Percentiles rank a stretch among this genome's conserved stretches.
phyloP scores from a whole-genome alignment of 768 basidiomycete species.

The Suillus occidentalis region DNA sequence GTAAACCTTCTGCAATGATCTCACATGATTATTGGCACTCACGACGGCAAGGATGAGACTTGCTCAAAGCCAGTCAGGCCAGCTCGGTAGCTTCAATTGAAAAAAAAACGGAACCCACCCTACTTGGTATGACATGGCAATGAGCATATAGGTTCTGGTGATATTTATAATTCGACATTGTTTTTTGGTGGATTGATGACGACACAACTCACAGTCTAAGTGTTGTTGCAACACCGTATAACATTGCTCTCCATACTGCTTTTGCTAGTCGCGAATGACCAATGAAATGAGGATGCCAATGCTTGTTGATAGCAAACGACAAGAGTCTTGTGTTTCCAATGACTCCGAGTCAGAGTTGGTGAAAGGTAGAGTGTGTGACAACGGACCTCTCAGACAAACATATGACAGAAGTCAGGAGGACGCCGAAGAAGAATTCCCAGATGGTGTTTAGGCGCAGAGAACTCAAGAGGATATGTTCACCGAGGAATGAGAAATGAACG shows the following conservation, averaged over 20 bases:
- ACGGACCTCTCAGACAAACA: constrained; percentile 61
- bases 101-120: constrained; percentile 45
- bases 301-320: constrained; percentile 47
- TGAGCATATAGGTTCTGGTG: constrained; percentile 66
- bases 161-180: constrained; percentile 6
- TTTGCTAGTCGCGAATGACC: constrained; percentile 43
- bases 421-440: constrained; percentile 47
- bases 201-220: constrained; percentile 55
- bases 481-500: constrained; percentile 41
- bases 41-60: constrained; percentile 5
- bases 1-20: neutral
- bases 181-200: neutral
- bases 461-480: constrained; percentile 47
- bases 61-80: neutral
- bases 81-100: neutral
- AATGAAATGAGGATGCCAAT: constrained; percentile 45
- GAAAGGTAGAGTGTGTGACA: neutral
- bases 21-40: neutral
- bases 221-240: constrained; percentile 60
- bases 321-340: constrained; percentile 39
- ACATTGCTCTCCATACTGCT: constrained; percentile 51
- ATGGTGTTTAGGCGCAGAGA: constrained; percentile 47
- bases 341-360: constrained; percentile 3
- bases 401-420: constrained; percentile 43
- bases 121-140: constrained; percentile 70